These are phyloP conservation scores for Heliophila coronopifolia DNA, from an alignment of 441 rosid genomes.

Conservation along the genomic window DNA sequence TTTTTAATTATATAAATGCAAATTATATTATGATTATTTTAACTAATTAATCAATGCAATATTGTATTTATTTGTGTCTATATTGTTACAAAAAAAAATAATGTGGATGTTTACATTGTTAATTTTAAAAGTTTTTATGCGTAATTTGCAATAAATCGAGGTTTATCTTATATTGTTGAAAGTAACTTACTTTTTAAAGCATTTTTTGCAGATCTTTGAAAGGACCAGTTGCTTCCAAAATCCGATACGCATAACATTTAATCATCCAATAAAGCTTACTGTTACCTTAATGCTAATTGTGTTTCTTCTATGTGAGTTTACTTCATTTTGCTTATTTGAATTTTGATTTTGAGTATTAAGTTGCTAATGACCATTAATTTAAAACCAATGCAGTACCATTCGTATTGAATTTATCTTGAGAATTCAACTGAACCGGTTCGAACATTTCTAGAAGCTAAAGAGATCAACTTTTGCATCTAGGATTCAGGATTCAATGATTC, in stretches of 20 bases:
- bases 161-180: too few species aligned
- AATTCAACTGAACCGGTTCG: too few species aligned
- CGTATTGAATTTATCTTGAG: constrained; percentile 53
- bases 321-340: not conserved
- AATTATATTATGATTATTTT: too few species aligned
- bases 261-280: constrained; percentile 53
- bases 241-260: constrained; percentile 38
- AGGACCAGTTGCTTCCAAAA: constrained; percentile 40
- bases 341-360: not conserved
- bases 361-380: not conserved
- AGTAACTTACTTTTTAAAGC: not conserved
- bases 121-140: too few species aligned
- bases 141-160: too few species aligned
- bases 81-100: too few species aligned
- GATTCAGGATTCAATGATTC: too few species aligned
- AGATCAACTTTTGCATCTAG: not conserved
- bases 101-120: too few species aligned
- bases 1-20: too few species aligned
- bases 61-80: too few species aligned
- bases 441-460: not conserved
- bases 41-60: too few species aligned
- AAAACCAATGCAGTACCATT: constrained; percentile 55
- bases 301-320: constrained; percentile 63
- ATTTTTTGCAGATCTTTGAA: constrained; percentile 36
- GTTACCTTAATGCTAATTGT: constrained; percentile 62